phyloP scores from a whole-genome alignment of 441 rosid species.

The Theobroma grandiflorum region DNA sequence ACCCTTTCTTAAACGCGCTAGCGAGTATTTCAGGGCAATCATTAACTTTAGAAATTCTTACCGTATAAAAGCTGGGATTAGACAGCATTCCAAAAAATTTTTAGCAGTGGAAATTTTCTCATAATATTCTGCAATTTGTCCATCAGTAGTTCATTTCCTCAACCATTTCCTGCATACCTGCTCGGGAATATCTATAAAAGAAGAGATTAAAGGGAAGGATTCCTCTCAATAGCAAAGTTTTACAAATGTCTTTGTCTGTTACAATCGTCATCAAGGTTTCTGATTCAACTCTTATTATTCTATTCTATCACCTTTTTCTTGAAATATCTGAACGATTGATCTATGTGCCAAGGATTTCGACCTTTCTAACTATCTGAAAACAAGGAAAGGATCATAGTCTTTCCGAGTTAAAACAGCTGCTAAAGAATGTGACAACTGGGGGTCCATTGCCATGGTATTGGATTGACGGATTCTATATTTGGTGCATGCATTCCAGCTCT shows the following conservation, averaged over 20 bases:
- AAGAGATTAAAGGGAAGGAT: neutral
- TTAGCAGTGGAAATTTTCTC: neutral
- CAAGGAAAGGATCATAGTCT: neutral
- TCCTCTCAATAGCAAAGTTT: neutral
- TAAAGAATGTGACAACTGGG: neutral
- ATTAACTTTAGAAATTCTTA: constrained; percentile 4
- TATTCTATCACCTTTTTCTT: neutral
- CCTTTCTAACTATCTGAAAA: neutral
- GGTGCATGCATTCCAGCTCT: constrained; percentile 26
- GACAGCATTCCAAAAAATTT: neutral
- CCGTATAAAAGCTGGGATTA: constrained; percentile 1
- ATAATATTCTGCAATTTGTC: neutral
- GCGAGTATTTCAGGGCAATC: neutral
- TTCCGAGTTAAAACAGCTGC: neutral
- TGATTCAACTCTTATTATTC: neutral
- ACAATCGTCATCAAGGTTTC: neutral
- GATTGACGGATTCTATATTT: constrained; percentile 13
- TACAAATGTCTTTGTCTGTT: no score
- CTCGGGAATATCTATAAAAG: neutral
- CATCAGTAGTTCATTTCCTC: constrained; percentile 8
- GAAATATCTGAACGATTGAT: neutral
- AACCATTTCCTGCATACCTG: neutral
- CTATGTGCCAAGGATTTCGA: neutral
- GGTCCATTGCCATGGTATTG: constrained; percentile 10
- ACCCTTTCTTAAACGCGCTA: neutral